Percentiles rank a stretch among this genome's conserved stretches.
Conservation (phyloP, 1,139 yeast species). For the Geotrichum restrictum region DNA sequence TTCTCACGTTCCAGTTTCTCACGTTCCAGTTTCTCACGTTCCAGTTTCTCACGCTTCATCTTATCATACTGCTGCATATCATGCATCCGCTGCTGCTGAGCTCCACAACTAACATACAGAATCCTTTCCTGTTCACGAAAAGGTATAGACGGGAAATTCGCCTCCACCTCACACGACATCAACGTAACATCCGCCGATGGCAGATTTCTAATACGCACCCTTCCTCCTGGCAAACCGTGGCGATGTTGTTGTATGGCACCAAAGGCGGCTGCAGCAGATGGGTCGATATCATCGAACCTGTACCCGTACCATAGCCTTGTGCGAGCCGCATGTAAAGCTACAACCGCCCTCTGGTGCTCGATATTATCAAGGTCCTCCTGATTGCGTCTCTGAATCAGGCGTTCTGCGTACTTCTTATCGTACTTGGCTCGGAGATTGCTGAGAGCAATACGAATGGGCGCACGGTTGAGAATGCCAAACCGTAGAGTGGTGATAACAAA, state of each 20-base stretch:
- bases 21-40: background rate
- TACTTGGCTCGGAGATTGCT: constrained; percentile 13
- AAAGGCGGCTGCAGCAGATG: background rate
- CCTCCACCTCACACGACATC: constrained; percentile 10
- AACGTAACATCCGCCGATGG: constrained; percentile 4
- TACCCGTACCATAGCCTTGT: constrained; percentile 17
- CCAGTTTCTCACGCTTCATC: background rate
- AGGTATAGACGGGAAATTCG: constrained; percentile 8
- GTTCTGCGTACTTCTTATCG: constrained; percentile 13
- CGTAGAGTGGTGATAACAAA: constrained; percentile 2
- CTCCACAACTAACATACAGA: background rate
- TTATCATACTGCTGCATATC: background rate
- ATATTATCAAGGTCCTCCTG: constrained; percentile 2
- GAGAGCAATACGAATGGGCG: background rate
- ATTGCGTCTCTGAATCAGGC: constrained; percentile 1
- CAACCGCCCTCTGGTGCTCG: constrained; percentile 3
- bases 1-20: background rate
- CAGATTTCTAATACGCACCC: background rate
- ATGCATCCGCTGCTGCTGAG: background rate
- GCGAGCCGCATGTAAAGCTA: constrained; percentile 1
- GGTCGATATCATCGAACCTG: background rate
- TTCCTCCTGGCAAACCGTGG: too few relatives aligned
- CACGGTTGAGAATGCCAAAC: constrained; percentile 7
- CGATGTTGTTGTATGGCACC: background rate
- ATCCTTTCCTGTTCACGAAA: constrained; percentile 3